Percentiles rank a stretch among this genome's conserved stretches.
Conservation (phyloP, 2,329 filamentous ascomycete species). For the Phialophora tarda region DNA sequence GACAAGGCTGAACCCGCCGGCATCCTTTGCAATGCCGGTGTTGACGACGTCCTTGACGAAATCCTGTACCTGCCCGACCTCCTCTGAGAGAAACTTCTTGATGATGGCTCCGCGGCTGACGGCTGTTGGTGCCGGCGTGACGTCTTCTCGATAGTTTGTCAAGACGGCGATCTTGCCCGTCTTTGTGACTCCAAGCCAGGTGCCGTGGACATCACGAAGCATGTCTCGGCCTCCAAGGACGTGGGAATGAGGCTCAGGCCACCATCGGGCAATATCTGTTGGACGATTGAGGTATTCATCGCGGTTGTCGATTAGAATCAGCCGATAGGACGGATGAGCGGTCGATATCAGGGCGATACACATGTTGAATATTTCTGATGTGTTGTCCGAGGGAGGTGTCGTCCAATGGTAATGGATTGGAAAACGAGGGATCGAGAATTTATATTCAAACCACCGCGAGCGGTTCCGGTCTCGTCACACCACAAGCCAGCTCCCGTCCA, state of each 20-base stretch:
- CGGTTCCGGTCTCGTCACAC: background rate
- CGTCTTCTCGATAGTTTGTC: slow-evolving; percentile 67
- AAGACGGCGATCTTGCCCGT: slow-evolving; percentile 66
- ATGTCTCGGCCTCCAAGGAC: slow-evolving; percentile 68
- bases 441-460: background rate
- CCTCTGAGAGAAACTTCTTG: slow-evolving; percentile 62
- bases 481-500: background rate
- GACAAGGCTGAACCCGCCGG: slow-evolving; percentile 67
- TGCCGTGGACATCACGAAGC: slow-evolving; percentile 64
- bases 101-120: slow-evolving; percentile 64
- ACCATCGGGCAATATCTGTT: slow-evolving; percentile 65
- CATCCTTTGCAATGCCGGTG: slow-evolving; percentile 60
- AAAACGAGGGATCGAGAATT: background rate
- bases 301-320: slow-evolving; percentile 78
- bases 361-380: slow-evolving; percentile 56
- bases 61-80: slow-evolving; percentile 51
- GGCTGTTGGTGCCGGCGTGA: slow-evolving; percentile 52
- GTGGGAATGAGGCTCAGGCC: slow-evolving; percentile 60
- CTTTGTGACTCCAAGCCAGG: slow-evolving; percentile 68
- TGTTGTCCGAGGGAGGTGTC: background rate
- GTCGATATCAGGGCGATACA: slow-evolving; percentile 80
- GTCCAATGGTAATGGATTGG: background rate
- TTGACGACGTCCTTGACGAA: slow-evolving; percentile 63
- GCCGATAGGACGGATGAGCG: slow-evolving; percentile 73
- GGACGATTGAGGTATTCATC: slow-evolving; percentile 70